phyloP scores from a whole-genome alignment of 805 yeast genomes.

The Torulaspora maleeae region DNA sequence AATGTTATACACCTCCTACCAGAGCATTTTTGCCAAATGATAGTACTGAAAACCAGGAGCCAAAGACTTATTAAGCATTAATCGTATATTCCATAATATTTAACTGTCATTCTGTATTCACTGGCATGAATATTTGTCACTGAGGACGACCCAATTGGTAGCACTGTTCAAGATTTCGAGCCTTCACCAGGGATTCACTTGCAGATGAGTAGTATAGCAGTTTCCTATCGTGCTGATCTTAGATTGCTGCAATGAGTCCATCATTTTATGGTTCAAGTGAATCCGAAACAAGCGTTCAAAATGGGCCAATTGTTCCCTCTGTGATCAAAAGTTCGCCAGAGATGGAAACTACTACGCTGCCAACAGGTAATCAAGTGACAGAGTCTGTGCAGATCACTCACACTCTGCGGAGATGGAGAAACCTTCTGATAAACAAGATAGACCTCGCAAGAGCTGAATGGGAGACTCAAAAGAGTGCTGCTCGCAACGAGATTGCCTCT shows the following conservation, averaged over 20 bases:
- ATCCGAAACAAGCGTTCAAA: slow-evolving; percentile 1
- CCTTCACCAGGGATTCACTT: too few species aligned
- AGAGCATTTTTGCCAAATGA: slow-evolving; percentile 38
- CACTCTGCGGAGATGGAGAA: slow-evolving; percentile 14
- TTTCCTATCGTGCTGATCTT: neutral
- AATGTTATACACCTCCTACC: slow-evolving; percentile 64
- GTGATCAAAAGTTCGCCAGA: slow-evolving; percentile 8
- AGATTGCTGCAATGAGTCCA: slow-evolving; percentile 2
- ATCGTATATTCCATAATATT: neutral
- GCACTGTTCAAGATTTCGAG: too few species aligned
- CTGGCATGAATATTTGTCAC: neutral
- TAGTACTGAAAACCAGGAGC: neutral
- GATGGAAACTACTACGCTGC: slow-evolving; percentile 7
- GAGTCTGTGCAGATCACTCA: slow-evolving; percentile 14
- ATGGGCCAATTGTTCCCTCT: slow-evolving; percentile 9
- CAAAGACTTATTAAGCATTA: neutral
- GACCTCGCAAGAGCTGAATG: slow-evolving; percentile 17
- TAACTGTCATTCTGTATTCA: neutral
- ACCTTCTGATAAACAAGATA: slow-evolving; percentile 9
- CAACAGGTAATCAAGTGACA: slow-evolving; percentile 17
- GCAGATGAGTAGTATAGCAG: too few species aligned
- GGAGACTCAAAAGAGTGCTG: slow-evolving; percentile 19
- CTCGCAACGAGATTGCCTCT: slow-evolving; percentile 11
- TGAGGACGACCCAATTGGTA: neutral
- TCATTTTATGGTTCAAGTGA: slow-evolving; percentile 6